Percentiles rank a stretch among this genome's conserved stretches.
Evolutionary conservation across 2,329 filamentous ascomycete genomes (phyloP).

Genomic region (Akanthomyces uredinophilus): DNA sequence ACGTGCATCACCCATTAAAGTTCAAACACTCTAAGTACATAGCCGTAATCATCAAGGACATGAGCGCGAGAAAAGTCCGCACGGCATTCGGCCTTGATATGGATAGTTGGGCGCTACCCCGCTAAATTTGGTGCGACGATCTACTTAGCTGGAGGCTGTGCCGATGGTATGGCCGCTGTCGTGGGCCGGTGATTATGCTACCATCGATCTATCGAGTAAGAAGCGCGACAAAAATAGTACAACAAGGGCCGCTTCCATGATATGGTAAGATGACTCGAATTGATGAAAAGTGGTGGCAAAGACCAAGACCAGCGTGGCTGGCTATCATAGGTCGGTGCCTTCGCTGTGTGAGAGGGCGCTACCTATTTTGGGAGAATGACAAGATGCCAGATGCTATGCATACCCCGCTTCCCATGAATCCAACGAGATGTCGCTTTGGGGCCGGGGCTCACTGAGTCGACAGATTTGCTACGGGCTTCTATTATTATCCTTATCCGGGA

Average conservation of each 20-base stretch:
- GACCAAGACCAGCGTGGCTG: neutral
- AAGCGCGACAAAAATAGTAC: neutral
- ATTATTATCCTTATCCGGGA: neutral
- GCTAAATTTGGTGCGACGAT: conserved; percentile 3
- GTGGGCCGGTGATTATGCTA: neutral
- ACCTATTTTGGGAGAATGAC: neutral
- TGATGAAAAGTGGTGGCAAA: neutral
- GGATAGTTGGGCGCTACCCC: neutral
- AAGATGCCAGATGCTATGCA: neutral
- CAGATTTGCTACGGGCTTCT: neutral
- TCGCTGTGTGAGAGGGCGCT: neutral
- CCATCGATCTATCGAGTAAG: neutral
- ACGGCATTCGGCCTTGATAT: conserved; percentile 2
- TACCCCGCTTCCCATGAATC: conserved; percentile 1
- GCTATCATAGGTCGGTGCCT: too few species aligned
- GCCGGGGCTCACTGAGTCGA: neutral
- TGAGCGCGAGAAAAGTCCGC: neutral
- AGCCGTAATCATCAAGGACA: neutral
- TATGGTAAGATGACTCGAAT: neutral
- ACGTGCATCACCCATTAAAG: neutral
- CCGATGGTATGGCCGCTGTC: neutral
- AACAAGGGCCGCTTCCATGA: neutral
- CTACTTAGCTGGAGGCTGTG: neutral
- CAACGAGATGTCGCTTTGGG: neutral
- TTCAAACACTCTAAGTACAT: neutral